Evolutionary conservation across 2,329 filamentous ascomycete species (phyloP).

Genomic region (Pseudogymnoascus sp.): DNA sequence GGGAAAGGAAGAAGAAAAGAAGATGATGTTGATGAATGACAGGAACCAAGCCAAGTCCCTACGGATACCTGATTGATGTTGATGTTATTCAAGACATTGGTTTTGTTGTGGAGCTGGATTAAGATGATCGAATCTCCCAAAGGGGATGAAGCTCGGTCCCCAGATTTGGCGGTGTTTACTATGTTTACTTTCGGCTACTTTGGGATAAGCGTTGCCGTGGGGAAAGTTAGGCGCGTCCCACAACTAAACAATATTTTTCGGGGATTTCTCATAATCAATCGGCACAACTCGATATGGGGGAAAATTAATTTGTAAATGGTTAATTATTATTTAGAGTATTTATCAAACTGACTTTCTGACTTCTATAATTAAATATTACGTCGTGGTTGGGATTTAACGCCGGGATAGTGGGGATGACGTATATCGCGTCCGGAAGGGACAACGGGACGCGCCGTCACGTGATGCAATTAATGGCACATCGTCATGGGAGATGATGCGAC

Average conservation of each 20-base stretch:
- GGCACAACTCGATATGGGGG: neutral
- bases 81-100: constrained; percentile 7
- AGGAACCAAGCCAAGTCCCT: constrained; percentile 6
- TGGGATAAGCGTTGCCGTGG: constrained; percentile 4
- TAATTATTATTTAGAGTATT: neutral
- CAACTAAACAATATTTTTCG: neutral
- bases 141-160: constrained; percentile 5
- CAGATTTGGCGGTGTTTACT: constrained; percentile 1
- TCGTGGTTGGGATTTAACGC: neutral
- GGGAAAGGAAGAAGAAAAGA: neutral
- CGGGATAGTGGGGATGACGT: neutral
- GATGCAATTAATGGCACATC: neutral
- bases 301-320: neutral
- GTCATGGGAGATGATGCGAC: constrained; percentile 1
- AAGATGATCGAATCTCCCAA: constrained; percentile 6
- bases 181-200: constrained; percentile 1
- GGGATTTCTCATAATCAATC: neutral
- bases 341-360: neutral
- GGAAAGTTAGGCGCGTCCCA: constrained; percentile 6
- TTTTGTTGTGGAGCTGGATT: constrained; percentile 4
- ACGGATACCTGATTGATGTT: constrained; percentile 5
- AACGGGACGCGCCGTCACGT: neutral
- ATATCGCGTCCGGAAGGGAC: neutral
- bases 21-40: neutral
- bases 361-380: neutral